A percentile compares a stretch with the other conserved stretches of the same genome.
These are phyloP conservation scores for Sporothrix humicola DNA, from an alignment of 2,329 filamentous ascomycete species.

Conservation along the genomic window DNA sequence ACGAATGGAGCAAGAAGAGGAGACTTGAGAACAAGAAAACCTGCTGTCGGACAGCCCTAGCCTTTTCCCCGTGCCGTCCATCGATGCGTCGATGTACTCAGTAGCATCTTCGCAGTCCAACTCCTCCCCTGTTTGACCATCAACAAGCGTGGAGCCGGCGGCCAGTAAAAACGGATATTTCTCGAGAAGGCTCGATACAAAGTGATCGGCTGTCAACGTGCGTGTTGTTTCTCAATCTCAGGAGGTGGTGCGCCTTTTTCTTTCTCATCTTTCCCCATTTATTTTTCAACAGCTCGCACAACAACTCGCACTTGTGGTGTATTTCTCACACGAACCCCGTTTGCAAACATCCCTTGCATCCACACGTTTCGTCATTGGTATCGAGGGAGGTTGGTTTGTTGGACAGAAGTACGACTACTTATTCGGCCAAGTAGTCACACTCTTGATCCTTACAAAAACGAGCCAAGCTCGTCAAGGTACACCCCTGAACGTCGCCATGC, in stretches of 20 bases:
- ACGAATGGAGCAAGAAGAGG: not conserved
- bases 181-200: not conserved
- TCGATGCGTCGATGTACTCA: slow-evolving; percentile 3
- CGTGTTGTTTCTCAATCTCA: not conserved
- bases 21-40: not conserved
- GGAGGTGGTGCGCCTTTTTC: slow-evolving; percentile 17
- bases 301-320: not conserved
- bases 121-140: slow-evolving; percentile 26
- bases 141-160: slow-evolving; percentile 9
- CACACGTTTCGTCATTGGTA: slow-evolving; percentile 13
- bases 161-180: slow-evolving; percentile 14
- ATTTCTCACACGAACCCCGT: not conserved
- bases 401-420: not conserved
- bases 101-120: no score
- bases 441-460: not conserved
- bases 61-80: not conserved
- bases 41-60: slow-evolving; percentile 18
- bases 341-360: slow-evolving; percentile 16
- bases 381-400: slow-evolving; percentile 5
- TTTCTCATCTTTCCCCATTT: not conserved
- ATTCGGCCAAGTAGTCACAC: not conserved
- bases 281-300: not conserved
- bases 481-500: slow-evolving; percentile 17
- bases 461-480: not conserved
- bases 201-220: slow-evolving; percentile 14